Evolutionary conservation across 2,329 filamentous ascomycete species (phyloP).

Genomic region (Ascochyta lentis): DNA sequence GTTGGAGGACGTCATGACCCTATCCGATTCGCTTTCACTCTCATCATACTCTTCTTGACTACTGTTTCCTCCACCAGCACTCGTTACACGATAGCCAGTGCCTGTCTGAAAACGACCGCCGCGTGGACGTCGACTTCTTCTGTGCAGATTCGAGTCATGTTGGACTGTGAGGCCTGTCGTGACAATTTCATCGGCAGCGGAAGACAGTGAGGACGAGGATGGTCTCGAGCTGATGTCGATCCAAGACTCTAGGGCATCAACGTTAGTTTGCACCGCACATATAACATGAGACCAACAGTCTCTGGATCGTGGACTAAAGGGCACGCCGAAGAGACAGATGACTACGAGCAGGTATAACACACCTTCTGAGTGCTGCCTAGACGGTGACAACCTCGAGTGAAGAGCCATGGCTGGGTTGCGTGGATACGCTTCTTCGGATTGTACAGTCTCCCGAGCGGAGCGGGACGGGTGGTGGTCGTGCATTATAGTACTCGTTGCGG

Average conservation of each 20-base stretch:
- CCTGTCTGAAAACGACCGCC: conserved; percentile 43
- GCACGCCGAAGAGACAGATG: neutral
- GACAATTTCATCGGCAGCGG: conserved; percentile 83
- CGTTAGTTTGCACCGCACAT: conserved; percentile 21
- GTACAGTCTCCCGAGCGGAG: conserved; percentile 28
- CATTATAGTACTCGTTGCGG: conserved; percentile 25
- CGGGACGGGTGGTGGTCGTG: conserved; percentile 35
- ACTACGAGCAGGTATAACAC: conserved; percentile 5
- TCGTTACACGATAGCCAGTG: conserved; percentile 51
- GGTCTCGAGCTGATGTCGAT: conserved; percentile 92
- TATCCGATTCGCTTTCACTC: conserved; percentile 88
- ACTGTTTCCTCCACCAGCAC: conserved; percentile 65
- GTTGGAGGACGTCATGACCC: conserved; percentile 68
- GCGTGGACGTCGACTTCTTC: conserved; percentile 60
- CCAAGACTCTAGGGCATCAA: conserved; percentile 79
- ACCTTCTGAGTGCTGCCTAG: conserved; percentile 42
- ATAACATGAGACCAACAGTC: neutral
- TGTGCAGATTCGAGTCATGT: conserved; percentile 65
- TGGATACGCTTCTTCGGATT: conserved; percentile 23
- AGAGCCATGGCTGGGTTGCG: conserved; percentile 31
- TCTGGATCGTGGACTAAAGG: neutral
- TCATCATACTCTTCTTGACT: conserved; percentile 96
- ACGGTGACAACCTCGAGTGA: conserved; percentile 23
- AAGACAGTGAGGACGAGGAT: conserved; percentile 91
- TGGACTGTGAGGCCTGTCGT: conserved; percentile 85